phyloP scores from a whole-genome alignment of 176 grass and related monocot genomes.

The Poa annua region DNA sequence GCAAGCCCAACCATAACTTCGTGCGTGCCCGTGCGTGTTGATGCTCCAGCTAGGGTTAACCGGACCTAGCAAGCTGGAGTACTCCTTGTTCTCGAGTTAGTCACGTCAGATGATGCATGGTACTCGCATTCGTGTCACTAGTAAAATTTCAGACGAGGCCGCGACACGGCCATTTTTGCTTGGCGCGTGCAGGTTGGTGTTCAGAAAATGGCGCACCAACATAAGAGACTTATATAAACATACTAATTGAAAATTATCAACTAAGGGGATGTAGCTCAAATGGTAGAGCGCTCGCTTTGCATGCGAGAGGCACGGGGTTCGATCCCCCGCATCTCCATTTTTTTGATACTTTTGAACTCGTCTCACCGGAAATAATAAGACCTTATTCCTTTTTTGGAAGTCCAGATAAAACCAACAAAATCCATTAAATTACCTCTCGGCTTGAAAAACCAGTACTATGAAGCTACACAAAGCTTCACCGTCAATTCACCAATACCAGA shows the following conservation, averaged over 20 bases:
- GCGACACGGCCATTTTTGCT: neutral
- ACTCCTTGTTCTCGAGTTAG: neutral
- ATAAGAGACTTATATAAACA: too few species aligned
- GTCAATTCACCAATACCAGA: neutral
- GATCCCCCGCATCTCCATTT: conserved; percentile 58
- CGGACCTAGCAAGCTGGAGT: neutral
- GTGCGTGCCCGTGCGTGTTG: too few species aligned
- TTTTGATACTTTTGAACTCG: neutral
- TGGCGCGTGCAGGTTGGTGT: too few species aligned
- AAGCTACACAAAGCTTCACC: neutral
- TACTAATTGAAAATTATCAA: too few species aligned
- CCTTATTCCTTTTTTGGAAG: neutral
- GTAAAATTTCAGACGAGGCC: neutral
- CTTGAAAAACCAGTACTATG: neutral
- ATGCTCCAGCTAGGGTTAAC: too few species aligned
- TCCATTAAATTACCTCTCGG: neutral
- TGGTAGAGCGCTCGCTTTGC: conserved; percentile 99
- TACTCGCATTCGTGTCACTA: too few species aligned
- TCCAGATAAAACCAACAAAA: neutral
- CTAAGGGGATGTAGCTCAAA: conserved; percentile 85
- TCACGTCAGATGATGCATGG: too few species aligned
- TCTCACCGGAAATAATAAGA: too few species aligned
- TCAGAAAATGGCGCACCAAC: too few species aligned
- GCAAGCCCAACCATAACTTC: too few species aligned
- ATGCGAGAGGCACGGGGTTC: conserved; percentile 99